A percentile compares a stretch with the other conserved stretches of the same genome.
These are phyloP conservation scores for Sporothrix brasiliensis DNA, from an alignment of 2,329 filamentous ascomycete genomes.

Conservation along the genomic window DNA sequence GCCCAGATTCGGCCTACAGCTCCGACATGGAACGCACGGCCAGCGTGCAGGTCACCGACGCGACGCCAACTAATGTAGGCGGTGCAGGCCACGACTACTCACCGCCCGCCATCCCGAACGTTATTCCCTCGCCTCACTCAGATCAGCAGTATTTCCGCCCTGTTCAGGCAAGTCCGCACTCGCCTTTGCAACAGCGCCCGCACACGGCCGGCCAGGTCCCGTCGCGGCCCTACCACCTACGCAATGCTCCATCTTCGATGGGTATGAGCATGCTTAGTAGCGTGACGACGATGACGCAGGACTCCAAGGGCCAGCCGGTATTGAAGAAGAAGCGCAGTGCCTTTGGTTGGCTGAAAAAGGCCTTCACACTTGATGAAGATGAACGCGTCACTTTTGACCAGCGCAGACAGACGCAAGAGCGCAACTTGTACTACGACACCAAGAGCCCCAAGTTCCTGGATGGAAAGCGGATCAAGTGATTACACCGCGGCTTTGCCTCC, in stretches of 20 bases:
- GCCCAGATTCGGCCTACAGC: constrained; percentile 53
- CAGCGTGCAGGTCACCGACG: neutral
- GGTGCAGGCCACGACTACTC: constrained; percentile 42
- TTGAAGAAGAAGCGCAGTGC: constrained; percentile 69
- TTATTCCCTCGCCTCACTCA: constrained; percentile 54
- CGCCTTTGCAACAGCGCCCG: constrained; percentile 62
- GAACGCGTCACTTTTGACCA: constrained; percentile 63
- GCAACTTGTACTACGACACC: constrained; percentile 54
- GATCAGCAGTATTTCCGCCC: constrained; percentile 64
- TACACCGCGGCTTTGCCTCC: neutral
- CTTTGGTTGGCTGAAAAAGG: constrained; percentile 70
- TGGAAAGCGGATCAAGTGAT: constrained; percentile 51
- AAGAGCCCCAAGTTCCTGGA: constrained; percentile 59
- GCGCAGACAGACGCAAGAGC: constrained; percentile 51
- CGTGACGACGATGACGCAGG: constrained; percentile 52
- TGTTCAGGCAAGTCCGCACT: constrained; percentile 65
- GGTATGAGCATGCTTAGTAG: constrained; percentile 63
- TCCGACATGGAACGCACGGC: constrained; percentile 51
- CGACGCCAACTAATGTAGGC: constrained; percentile 31
- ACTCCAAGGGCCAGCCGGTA: constrained; percentile 44
- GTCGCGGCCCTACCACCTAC: constrained; percentile 46
- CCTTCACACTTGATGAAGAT: constrained; percentile 66
- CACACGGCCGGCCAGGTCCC: constrained; percentile 54
- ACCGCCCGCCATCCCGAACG: constrained; percentile 45
- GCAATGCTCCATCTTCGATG: constrained; percentile 57